Conservation (phyloP, 257 asterid genomes). For the Nicotiana benthamiana region DNA sequence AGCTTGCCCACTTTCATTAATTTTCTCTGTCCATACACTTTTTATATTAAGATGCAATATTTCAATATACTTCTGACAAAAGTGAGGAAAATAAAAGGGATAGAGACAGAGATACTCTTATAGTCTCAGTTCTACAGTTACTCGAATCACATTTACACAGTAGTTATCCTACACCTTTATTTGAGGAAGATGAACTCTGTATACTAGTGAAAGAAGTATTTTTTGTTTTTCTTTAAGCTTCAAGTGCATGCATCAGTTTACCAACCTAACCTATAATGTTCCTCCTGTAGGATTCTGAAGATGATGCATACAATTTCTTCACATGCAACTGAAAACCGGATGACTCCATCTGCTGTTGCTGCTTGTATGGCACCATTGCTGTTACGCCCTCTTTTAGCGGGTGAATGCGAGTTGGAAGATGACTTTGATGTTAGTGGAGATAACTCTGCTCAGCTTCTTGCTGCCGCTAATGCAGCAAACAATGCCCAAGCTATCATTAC, state of each 20-base stretch:
- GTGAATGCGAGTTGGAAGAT: slow-evolving; percentile 87
- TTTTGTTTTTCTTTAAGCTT: background rate
- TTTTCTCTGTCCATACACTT: background rate
- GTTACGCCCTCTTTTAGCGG: slow-evolving; percentile 87
- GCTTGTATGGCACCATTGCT: slow-evolving; percentile 99
- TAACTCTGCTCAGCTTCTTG: slow-evolving; percentile 85
- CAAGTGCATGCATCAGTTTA: background rate
- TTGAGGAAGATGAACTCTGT: slow-evolving; percentile 1
- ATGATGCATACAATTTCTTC: slow-evolving; percentile 78
- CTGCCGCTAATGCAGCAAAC: slow-evolving; percentile 94
- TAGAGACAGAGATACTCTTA: background rate
- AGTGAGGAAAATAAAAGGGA: background rate
- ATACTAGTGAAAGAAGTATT: background rate
- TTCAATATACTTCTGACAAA: background rate
- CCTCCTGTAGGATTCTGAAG: slow-evolving; percentile 56
- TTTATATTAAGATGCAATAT: background rate
- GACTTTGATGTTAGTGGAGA: slow-evolving; percentile 68
- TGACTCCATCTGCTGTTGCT: slow-evolving; percentile 87
- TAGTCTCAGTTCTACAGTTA: background rate
- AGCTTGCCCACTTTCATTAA: background rate
- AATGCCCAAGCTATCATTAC: slow-evolving; percentile 80
- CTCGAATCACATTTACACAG: background rate
- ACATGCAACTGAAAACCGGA: slow-evolving; percentile 70
- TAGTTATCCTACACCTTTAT: background rate
- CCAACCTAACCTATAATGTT: slow-evolving; percentile 6